Evolutionary conservation across 2,329 filamentous ascomycete species (phyloP).

Genomic region (Calonectria honghensis): DNA sequence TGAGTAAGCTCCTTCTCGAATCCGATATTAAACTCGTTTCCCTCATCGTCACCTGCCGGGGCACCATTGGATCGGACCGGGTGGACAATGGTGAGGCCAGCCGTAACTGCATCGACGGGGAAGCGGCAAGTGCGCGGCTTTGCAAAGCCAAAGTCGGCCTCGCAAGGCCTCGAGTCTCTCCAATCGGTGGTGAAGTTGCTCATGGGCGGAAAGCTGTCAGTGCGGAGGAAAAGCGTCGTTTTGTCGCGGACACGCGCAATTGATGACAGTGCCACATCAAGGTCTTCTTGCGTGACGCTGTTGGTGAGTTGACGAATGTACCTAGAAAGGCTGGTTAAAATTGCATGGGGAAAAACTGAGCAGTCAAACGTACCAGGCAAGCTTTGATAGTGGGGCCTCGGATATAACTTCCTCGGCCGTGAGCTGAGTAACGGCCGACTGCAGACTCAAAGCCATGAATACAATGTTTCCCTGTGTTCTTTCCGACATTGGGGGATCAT

Average conservation of each 20-base stretch:
- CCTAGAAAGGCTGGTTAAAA: neutral
- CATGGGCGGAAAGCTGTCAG: neutral
- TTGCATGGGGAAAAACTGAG: neutral
- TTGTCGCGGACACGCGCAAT: neutral
- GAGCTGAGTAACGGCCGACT: neutral
- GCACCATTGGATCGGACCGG: neutral
- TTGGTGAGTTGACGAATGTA: constrained; percentile 17
- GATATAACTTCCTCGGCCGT: constrained; percentile 4
- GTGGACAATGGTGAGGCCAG: neutral
- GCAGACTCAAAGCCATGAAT: neutral
- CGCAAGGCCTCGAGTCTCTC: neutral
- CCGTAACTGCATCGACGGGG: neutral
- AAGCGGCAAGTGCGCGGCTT: neutral
- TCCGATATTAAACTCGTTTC: constrained; percentile 5
- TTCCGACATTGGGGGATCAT: neutral
- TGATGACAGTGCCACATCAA: neutral
- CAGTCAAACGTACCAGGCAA: neutral
- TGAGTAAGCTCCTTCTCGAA: constrained; percentile 4
- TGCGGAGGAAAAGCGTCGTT: constrained; percentile 5
- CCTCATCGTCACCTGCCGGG: constrained; percentile 6
- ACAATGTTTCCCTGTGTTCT: constrained; percentile 11
- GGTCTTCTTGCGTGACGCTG: neutral
- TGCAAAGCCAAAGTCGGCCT: constrained; percentile 13
- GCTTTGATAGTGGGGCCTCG: constrained; percentile 2
- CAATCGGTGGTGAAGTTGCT: constrained; percentile 13